Conservation (phyloP, 2,329 filamentous ascomycete genomes). For the Rutstroemia sydowiana region DNA sequence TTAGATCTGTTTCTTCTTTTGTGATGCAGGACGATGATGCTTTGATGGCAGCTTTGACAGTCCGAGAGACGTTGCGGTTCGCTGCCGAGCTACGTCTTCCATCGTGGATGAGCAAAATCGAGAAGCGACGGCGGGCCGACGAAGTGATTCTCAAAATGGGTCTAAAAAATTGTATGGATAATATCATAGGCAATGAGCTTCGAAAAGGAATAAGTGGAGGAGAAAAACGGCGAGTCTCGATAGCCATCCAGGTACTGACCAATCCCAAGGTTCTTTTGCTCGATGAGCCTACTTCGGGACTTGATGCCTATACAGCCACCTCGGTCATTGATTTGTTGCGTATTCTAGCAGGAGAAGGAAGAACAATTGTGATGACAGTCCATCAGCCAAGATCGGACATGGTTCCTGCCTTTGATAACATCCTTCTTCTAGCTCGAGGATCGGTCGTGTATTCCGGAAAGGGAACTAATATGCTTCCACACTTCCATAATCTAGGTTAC, state of each 20-base stretch:
- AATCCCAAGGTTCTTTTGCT: constrained; percentile 81
- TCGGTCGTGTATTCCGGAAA: constrained; percentile 57
- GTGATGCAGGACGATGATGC: constrained; percentile 67
- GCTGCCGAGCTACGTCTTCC: constrained; percentile 55
- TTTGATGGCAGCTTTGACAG: constrained; percentile 54
- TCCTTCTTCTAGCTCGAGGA: constrained; percentile 69
- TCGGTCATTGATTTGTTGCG: constrained; percentile 80
- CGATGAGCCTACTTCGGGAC: constrained; percentile 85
- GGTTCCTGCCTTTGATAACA: constrained; percentile 78
- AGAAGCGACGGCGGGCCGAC: constrained; percentile 69
- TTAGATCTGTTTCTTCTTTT: constrained; percentile 46
- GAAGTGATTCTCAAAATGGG: constrained; percentile 83
- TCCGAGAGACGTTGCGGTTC: constrained; percentile 56
- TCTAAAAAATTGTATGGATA: constrained; percentile 82
- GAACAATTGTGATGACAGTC: constrained; percentile 87
- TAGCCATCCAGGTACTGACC: constrained; percentile 85
- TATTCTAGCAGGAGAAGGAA: constrained; percentile 80
- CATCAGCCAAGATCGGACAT: constrained; percentile 89
- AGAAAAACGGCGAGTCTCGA: constrained; percentile 69
- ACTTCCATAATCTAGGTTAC: background rate
- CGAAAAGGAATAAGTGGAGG: constrained; percentile 72
- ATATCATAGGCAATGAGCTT: constrained; percentile 73
- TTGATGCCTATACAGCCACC: constrained; percentile 71
- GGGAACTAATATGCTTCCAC: background rate
- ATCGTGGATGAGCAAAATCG: constrained; percentile 40